Evolutionary conservation across 805 yeast species (phyloP), one percentile per base, ranked within the genome.

Genomic region (Pichia insulana): DNA sequence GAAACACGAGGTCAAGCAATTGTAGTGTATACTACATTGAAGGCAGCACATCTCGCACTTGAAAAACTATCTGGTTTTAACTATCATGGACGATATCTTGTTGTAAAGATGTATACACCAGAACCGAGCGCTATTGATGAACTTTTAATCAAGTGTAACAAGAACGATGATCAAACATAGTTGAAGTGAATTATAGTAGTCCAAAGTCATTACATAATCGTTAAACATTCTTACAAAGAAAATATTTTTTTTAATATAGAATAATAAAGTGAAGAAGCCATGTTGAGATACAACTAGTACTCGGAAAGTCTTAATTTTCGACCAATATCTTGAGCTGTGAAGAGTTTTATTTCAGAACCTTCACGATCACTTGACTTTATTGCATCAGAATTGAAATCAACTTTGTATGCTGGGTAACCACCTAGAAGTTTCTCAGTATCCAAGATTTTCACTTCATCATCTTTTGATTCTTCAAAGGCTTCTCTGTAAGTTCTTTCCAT

Each of bases 391-490:
- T 82, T 77, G 47, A 50, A 40, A 42, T 58, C 63, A 48, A 80
- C 69, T 52, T 83, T 92, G 58, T 84, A 84, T 59, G 84, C 83
- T 30, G 89, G 95, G 59, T 88, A 88, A 2, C 96, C 96, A 35
- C 95, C 90, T 32, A 87, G 65, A 44, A 68, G 54, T 47, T 67
- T 65, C 33, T 59, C 55, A 31, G 56, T 63, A 40, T 59, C 67
- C 30, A 54, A 41, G 31, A 43, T 50, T 18, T 51, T 47, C 15
- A 48, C 41, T 19, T 51, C 37, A 15, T 54, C 60, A 4, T 45
- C 53, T 12, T 30, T 12, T 22, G 34, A 36, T 7, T 34, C 30
- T 16, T 38, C 41, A 34, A 11, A 6, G 7, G 64, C 55, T 20
- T 65, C 68, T 39, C 62, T 59, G 55, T 67, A 71, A 50, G 67